phyloP scores from a whole-genome alignment of 352 stramenopile genomes.

The Pythium utonaiense region DNA sequence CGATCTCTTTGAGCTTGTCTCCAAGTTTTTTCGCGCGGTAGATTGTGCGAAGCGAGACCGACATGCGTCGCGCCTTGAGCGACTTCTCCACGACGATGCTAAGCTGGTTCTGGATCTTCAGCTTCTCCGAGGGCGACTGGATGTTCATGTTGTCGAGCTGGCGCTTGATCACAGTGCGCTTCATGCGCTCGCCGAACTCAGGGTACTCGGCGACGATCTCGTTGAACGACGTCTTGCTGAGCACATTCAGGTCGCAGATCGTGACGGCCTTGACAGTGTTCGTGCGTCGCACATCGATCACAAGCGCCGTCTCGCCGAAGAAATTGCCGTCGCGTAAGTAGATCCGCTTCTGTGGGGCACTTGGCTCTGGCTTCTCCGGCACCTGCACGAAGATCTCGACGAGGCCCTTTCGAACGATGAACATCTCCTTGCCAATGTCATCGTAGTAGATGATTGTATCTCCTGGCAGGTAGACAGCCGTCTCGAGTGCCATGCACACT shows the following conservation, averaged over 20 bases:
- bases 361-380: conserved; percentile 12
- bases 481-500: conserved; percentile 72
- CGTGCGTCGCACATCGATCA: conserved; percentile 75
- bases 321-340: conserved; percentile 77
- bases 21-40: conserved; percentile 78
- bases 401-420: conserved; percentile 83
- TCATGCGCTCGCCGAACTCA: conserved; percentile 79
- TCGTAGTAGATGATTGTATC: conserved; percentile 82
- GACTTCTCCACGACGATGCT: conserved; percentile 79
- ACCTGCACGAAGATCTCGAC: conserved; percentile 72
- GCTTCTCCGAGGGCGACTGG: conserved; percentile 61
- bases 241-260: conserved; percentile 76
- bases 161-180: conserved; percentile 75
- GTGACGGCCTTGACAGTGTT: conserved; percentile 76
- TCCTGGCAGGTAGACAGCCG: conserved; percentile 68
- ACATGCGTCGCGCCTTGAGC: conserved; percentile 69
- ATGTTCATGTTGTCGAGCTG: conserved; percentile 87
- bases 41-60: conserved; percentile 64
- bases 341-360: conserved; percentile 51
- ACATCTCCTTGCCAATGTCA: conserved; percentile 84
- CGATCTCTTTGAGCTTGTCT: conserved; percentile 82
- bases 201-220: conserved; percentile 79
- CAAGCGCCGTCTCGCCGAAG: conserved; percentile 71
- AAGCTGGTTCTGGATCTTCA: conserved; percentile 74
- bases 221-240: conserved; percentile 76